Percentiles rank a stretch among this genome's conserved stretches.
Conservation (phyloP, 345 rosid species). For the Noccaea caerulescens region DNA sequence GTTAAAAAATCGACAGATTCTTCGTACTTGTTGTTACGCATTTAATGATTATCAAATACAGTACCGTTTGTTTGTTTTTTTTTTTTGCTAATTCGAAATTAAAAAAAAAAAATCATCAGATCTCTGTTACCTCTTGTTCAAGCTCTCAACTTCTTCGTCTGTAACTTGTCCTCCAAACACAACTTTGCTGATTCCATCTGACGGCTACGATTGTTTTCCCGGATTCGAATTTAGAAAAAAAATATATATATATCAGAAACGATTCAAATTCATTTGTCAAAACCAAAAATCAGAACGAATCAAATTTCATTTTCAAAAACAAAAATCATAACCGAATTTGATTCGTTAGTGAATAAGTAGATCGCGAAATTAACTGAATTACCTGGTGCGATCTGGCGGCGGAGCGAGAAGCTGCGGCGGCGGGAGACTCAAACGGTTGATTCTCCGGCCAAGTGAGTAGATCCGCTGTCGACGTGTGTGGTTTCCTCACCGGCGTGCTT, state of each 20-base stretch:
- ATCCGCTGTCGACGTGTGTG: conserved; percentile 68
- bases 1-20: conserved; percentile 20
- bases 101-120: conserved; percentile 40
- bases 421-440: conserved; percentile 51
- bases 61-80: neutral
- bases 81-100: neutral
- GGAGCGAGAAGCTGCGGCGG: conserved; percentile 57
- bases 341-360: neutral
- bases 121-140: conserved; percentile 83
- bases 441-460: conserved; percentile 81
- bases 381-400: conserved; percentile 69
- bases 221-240: neutral
- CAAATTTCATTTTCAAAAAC: neutral
- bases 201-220: conserved; percentile 58
- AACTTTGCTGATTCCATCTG: conserved; percentile 91
- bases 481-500: conserved; percentile 72
- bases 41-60: neutral
- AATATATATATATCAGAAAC: neutral
- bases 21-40: conserved; percentile 18
- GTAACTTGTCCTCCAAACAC: conserved; percentile 99
- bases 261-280: neutral
- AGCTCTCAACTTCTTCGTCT: conserved; percentile 86
- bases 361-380: neutral
- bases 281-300: neutral
- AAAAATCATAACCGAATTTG: neutral